Base-by-base conservation (phyloP, 1,284 basidiomycete species). In the Trametes polyzona region DNA sequence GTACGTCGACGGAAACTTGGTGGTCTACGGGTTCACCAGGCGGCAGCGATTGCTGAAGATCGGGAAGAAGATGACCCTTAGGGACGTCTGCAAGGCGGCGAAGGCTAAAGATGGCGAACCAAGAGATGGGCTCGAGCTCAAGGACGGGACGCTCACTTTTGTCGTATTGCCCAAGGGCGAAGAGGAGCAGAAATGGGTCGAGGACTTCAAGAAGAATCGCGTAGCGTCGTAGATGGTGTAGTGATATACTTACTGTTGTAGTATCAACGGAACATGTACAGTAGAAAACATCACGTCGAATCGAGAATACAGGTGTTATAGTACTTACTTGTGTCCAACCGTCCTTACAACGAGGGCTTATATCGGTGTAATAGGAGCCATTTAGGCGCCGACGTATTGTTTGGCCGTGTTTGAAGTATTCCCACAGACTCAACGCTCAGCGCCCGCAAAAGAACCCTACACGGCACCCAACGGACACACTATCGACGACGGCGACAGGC, bases 101-200 rank as follows among this genome's bases (percentile, higher is more conserved):
- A 82, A 81, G 61, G 81, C 74, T 3, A 85, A 85, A 65, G 78
- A 81, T 6, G 86, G 84, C 0, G 81, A 83, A 37, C 76, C 80
- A 23, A 76, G 71, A 65, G 96, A 96, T 73, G 96, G 96, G 0
- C 68, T 98, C 46, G 90, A 95, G 65, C 70, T 98, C 55, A 87
- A 86, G 62, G 94, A 96, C 67, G 95, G 94, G 0, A 90, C 92
- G 69, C 69, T 97, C 71, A 88, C 87, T 29, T 92, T 98, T 66
- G 87, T 88, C 16, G 90, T 98, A 8, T 70, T 97, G 52, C 90
- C 91, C 2, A 95, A 88, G 71, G 94, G 94, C 0, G 78, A 79
- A n/a, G 82, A 83, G 54, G 95, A 97, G 71, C 82, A 84, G 70
- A 83, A 82, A 61, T 98, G 96, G 95, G 83, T 98, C 26, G 86